These are phyloP conservation scores for Pseudozyma sp. DNA, from an alignment of 1,284 basidiomycete genomes.

Conservation along the genomic window DNA sequence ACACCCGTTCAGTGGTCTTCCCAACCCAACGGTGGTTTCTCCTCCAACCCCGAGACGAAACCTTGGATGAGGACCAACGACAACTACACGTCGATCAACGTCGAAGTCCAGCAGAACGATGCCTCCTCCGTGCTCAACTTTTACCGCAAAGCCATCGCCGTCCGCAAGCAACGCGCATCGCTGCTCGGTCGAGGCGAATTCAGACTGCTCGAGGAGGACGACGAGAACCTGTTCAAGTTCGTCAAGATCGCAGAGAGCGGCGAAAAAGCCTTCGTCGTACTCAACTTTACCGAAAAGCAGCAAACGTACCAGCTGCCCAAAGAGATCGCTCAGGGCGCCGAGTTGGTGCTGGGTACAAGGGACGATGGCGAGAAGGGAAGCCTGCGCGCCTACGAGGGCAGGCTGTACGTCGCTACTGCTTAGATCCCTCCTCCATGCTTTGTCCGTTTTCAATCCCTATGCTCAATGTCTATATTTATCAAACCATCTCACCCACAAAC, in stretches of 20 bases:
- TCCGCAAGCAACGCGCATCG: constrained; percentile 74
- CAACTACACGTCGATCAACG: constrained; percentile 77
- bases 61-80: constrained; percentile 84
- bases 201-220: constrained; percentile 70
- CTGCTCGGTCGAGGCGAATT: constrained; percentile 75
- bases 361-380: constrained; percentile 16
- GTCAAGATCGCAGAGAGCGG: constrained; percentile 71
- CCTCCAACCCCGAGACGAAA: constrained; percentile 70
- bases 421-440: not conserved
- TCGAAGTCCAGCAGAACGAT: constrained; percentile 72
- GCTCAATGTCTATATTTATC: not conserved
- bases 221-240: constrained; percentile 75
- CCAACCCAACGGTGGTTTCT: constrained; percentile 76
- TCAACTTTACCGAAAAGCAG: constrained; percentile 49
- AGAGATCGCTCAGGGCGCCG: constrained; percentile 10
- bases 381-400: constrained; percentile 35
- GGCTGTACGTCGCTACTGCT: constrained; percentile 35
- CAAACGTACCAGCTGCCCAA: constrained; percentile 36
- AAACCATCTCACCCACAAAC: too few relatives aligned
- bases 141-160: constrained; percentile 73
- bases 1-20: constrained; percentile 79
- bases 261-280: constrained; percentile 47
- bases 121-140: constrained; percentile 74
- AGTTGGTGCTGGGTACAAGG: constrained; percentile 27
- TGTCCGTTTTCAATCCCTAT: too few relatives aligned